Conservation (phyloP, 1,284 basidiomycete species). For the Athelia sp. region DNA sequence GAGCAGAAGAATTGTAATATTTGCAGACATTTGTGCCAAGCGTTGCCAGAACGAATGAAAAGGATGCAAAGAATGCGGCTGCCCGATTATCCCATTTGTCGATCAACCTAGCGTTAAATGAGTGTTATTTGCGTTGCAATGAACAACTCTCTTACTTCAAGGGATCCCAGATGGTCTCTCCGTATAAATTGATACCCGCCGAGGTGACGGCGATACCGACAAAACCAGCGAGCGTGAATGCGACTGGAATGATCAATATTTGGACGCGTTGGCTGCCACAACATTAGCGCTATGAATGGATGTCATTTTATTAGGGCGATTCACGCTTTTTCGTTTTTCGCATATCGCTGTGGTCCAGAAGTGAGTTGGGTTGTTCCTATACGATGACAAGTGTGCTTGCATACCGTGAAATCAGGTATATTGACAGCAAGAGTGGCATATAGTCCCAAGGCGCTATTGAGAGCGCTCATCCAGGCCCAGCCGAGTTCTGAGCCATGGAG, state of each 20-base stretch:
- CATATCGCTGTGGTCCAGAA: conserved; percentile 46
- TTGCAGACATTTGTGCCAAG: conserved; percentile 72
- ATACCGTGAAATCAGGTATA: conserved; percentile 68
- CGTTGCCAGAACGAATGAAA: conserved; percentile 63
- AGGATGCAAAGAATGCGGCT: conserved; percentile 72
- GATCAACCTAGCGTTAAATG: conserved; percentile 39
- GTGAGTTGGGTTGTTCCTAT: no score
- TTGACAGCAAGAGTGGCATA: conserved; percentile 67
- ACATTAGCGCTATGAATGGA: conserved; percentile 1
- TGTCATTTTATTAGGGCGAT: conserved; percentile 14
- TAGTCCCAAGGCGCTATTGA: conserved; percentile 66
- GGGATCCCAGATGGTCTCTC: conserved; percentile 37
- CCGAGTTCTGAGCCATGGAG: conserved; percentile 47
- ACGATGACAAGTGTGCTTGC: no score
- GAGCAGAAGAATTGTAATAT: conserved; percentile 72
- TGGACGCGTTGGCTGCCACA: conserved; percentile 60
- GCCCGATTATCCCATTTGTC: conserved; percentile 72
- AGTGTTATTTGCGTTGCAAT: no score
- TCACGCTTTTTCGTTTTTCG: conserved; percentile 53
- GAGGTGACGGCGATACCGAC: conserved; percentile 66
- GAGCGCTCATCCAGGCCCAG: conserved; percentile 71
- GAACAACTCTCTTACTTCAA: conserved; percentile 11
- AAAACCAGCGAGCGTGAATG: conserved; percentile 56
- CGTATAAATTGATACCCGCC: conserved; percentile 60
- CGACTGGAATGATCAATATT: conserved; percentile 61